Evolutionary conservation across 805 yeast species (phyloP), one percentile per base, ranked within the genome.

Genomic region (Pichia paraexigua): DNA sequence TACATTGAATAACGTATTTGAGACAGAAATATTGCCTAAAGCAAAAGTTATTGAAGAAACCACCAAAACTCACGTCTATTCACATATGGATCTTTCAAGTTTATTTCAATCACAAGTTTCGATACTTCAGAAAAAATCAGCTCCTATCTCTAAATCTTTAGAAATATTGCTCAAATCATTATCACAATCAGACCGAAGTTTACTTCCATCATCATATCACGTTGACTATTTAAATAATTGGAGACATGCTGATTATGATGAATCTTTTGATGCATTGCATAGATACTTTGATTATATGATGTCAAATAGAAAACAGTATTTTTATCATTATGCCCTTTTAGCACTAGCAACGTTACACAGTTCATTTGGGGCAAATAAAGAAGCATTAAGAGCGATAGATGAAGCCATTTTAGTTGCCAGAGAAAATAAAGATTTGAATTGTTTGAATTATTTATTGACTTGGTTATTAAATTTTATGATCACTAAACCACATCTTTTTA

Each of bases 351-450:
- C 86, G 0, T 67, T 87, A 41, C 89, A 87, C 57, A 82, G 84
- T 22, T 78, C 77, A 48, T 86, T 85, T 63, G 81, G 82, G 28
- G 80, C 82, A 51, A 77, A 77, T 55, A 75, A 74, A 13, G 84
- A 84, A 53, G 95, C 96, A 0, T 63, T 88, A 15, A 75, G 83
- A 56, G 84, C 95, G 1, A 85, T 89, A 10, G 88, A 85, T 55
- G 97, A 90, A 63, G 94, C 97, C 0, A 85, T 89, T 2, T 74
- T 85, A 8, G 89, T 90, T 3, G 97, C 97, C 0, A 71, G 97
- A 57, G 96, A 90, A 60, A 83, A 85, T 58, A 82, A 82, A 55
- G 96, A 91, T 64, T 74, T 79, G 50, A 72, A 75, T 15, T 87
- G 95, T 25, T 72, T 89, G 42, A 84, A 87, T 27, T 82, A 82